A percentile compares a stretch with the other conserved stretches of the same genome.
phyloP scores from a whole-genome alignment of 371 early-diverging fungal species.

The Mucor velutinosus region DNA sequence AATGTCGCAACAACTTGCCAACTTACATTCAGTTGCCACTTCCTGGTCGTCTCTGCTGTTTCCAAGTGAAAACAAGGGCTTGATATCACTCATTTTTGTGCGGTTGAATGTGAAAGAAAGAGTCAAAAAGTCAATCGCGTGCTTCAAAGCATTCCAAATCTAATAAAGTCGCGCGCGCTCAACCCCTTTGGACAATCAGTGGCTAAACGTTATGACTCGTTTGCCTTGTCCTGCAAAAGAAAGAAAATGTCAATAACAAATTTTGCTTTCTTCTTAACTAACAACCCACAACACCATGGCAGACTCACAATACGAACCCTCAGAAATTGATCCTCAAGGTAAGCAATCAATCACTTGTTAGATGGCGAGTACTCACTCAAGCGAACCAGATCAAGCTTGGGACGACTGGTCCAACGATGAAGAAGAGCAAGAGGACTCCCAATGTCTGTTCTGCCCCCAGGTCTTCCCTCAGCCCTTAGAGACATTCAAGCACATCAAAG shows the following conservation, averaged over 20 bases:
- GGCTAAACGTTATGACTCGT: conserved; percentile 6
- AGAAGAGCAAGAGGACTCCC: conserved; percentile 52
- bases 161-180: background rate
- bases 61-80: background rate
- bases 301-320: conserved; percentile 39
- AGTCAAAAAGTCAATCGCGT: background rate
- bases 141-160: background rate
- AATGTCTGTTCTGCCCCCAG: conserved; percentile 75
- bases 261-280: conserved; percentile 4
- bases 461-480: conserved; percentile 49
- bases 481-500: conserved; percentile 69
- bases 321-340: conserved; percentile 46
- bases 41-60: background rate
- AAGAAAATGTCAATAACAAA: conserved; percentile 1
- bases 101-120: background rate
- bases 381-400: conserved; percentile 47
- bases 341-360: background rate
- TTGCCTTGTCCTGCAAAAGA: conserved; percentile 16
- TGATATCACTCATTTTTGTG: conserved; percentile 9
- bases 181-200: background rate
- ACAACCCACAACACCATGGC: background rate
- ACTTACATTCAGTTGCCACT: conserved; percentile 5
- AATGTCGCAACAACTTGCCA: background rate
- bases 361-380: background rate
- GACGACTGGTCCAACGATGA: conserved; percentile 86